phyloP scores from a whole-genome alignment of 805 yeast genomes.

The Kurtzmaniella fragi region DNA sequence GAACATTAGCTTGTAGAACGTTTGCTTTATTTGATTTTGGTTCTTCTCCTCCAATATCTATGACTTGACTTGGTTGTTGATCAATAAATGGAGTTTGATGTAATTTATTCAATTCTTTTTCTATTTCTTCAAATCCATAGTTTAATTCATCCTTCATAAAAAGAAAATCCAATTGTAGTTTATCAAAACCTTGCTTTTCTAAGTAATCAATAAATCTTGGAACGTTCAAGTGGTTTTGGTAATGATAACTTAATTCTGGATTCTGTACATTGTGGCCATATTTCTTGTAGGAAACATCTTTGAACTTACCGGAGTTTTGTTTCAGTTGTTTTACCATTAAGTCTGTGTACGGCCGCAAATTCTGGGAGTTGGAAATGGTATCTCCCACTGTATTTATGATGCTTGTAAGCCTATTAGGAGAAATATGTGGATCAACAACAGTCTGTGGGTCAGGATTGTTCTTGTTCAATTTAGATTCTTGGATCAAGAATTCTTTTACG shows the following conservation, averaged over 20 bases:
- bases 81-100: slow-evolving; percentile 10
- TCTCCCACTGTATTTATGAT: slow-evolving; percentile 1
- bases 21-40: neutral
- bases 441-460: neutral
- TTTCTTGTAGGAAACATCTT: slow-evolving; percentile 15
- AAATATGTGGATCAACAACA: neutral
- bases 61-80: slow-evolving; percentile 8
- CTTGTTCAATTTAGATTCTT: neutral
- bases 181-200: slow-evolving; percentile 21
- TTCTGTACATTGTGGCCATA: slow-evolving; percentile 7
- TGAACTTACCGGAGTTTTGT: slow-evolving; percentile 6
- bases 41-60: slow-evolving; percentile 29
- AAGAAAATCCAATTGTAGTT: slow-evolving; percentile 23
- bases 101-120: slow-evolving; percentile 25
- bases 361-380: neutral
- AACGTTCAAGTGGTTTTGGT: slow-evolving; percentile 15
- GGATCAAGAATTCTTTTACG: neutral
- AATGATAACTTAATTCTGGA: slow-evolving; percentile 6
- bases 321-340: slow-evolving; percentile 1
- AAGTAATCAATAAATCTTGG: slow-evolving; percentile 20
- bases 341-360: slow-evolving; percentile 3
- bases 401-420: slow-evolving; percentile 1
- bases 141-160: slow-evolving; percentile 19
- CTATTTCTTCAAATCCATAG: slow-evolving; percentile 35
- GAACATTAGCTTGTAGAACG: neutral